Base-by-base conservation (phyloP, 768 basidiomycete species). In the Podaxis sp. region DNA sequence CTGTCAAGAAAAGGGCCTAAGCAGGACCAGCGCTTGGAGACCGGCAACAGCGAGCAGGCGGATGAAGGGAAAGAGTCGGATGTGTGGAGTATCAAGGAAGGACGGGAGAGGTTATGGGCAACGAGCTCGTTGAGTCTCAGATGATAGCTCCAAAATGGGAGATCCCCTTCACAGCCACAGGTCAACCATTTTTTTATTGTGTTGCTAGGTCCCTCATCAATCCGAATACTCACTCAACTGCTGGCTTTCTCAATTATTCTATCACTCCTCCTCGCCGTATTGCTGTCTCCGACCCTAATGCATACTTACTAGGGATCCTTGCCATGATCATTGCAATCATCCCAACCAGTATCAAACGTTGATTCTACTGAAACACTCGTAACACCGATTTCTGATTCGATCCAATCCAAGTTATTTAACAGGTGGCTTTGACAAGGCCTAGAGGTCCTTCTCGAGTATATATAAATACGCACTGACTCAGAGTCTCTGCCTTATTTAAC, bases 21-120 rank as follows among this genome's bases (percentile, higher is more conserved):
- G 57, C 63, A 63, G 63, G 49, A 58, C 63, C 63, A 63, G 63
- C 63, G 63, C 63, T 63, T 57, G 63, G 56, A 68, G 64, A 63
- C 66, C 60, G 66, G 63, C 66, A 67, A 65, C 63, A 65, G 66
- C 66, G 63, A 65, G 60, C 62, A 62, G 63, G 53, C 59, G 51
- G 40, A 38, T 38, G 57, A 50, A 40, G 29, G 51, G 50, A 53
- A 46, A 57, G 54, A 53, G 60, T 47, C 25, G 55, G 40, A 53
- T 36, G 50, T 65, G 53, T 27, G 50, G 55, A 46, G 60, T 53
- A 58, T 63, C 64, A 59, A 63, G 53, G 51, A 47, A 53, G 60
- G 49, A 22, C 13, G 40, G 4, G 15, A 25, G 22, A 46, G 41
- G 41, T 43, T 43, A 19, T 24, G 19, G 49, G 49, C 49, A 50